phyloP scores from a whole-genome alignment of 495 filamentous ascomycete species.

The Parmelia sp. region DNA sequence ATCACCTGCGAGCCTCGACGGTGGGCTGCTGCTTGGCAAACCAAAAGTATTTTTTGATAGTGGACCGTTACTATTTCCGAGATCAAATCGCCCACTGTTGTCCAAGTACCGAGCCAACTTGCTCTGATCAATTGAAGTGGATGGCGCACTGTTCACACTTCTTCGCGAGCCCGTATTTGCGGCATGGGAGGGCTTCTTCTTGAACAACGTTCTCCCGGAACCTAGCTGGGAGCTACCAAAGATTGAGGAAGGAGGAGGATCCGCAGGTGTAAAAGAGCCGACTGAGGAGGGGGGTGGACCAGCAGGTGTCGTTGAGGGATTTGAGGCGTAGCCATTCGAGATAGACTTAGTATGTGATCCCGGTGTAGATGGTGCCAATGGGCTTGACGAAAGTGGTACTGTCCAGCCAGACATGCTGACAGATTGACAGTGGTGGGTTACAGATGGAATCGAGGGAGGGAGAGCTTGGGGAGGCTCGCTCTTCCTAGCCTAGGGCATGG shows the following conservation, averaged over 20 bases:
- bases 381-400: conserved; percentile 26
- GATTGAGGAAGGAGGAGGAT: conserved; percentile 55
- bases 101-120: conserved; percentile 36
- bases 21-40: conserved; percentile 32
- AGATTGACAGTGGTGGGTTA: background rate
- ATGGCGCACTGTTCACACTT: conserved; percentile 40
- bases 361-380: conserved; percentile 24
- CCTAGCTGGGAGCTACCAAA: conserved; percentile 61
- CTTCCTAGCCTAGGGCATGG: conserved; percentile 2
- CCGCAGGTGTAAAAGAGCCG: conserved; percentile 68
- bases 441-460: background rate
- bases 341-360: conserved; percentile 14
- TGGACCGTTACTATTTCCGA: conserved; percentile 29
- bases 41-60: conserved; percentile 34
- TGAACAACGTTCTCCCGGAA: conserved; percentile 36
- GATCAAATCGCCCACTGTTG: conserved; percentile 26
- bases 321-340: conserved; percentile 28
- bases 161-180: conserved; percentile 37
- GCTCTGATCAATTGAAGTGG: conserved; percentile 38
- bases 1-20: conserved; percentile 24
- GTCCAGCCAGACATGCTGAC: conserved; percentile 20
- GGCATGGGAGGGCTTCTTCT: conserved; percentile 35
- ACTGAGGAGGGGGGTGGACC: conserved; percentile 64
- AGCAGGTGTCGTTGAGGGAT: conserved; percentile 72
- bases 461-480: background rate